Evolutionary conservation across 2,329 filamentous ascomycete genomes (phyloP), one percentile per base, ranked within the genome.

Genomic region (Beauveria brongniartii): DNA sequence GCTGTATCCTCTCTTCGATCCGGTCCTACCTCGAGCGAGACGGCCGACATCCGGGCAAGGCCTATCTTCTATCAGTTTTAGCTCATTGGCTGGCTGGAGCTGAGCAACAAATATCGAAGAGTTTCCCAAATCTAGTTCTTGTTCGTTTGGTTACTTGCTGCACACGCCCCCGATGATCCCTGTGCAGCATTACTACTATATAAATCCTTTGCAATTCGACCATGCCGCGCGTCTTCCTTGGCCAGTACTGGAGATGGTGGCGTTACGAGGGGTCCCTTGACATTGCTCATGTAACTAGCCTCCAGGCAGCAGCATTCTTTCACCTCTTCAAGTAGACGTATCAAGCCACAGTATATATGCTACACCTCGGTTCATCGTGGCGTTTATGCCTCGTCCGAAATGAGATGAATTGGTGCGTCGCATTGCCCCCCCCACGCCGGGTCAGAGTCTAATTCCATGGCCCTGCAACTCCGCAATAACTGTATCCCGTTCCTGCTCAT

Each of bases 291-390:
- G 16, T 22, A 22, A 22, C 22, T 48, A 22, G 41, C 41, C 10
- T 47, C 40, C 56, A 59, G 56, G 56, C 56, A 53, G 56, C 56
- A 59, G 47, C 47, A 59, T 55, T 44, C 18, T 22, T 24, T 57
- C 18, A 4, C 6, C 5, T 28, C 18, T 34, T 22, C 20, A 26
- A 26, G 10, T 1, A 28, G 16, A 20, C 2, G 14, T 34, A 43
- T 43, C 22, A 58, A 58, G 47, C 46, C 47, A 52, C 55, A 44
- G 30, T 34, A 51, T 58, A 9, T n/a, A 50, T 34, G 24, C 22
- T n/a, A 28, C 41, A 48, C n/a, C 22, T 37, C 20, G 20, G n/a
- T 48, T 24, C 20, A 56, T 40, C 54, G 28, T 47, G 44, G 54
- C 54, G 41, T 26, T n/a, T 26, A 7, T 14, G 30, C 30, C 10